Evolutionary conservation across 345 rosid genomes (phyloP).

Genomic region (Populus alba): DNA sequence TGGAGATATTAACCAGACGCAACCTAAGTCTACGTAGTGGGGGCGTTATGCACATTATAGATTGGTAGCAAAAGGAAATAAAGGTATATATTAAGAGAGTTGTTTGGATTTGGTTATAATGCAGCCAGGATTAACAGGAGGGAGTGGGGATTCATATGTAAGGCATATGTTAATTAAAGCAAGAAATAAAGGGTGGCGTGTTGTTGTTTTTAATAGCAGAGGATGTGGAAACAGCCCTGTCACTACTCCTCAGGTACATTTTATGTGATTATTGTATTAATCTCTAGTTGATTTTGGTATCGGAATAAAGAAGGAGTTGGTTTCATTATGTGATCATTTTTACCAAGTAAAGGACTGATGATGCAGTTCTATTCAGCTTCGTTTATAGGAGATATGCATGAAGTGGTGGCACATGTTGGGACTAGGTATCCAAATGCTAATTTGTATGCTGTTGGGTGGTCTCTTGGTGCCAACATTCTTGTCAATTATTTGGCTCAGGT

Average conservation of each 20-base stretch:
- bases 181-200: conserved; percentile 70
- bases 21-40: too few species aligned
- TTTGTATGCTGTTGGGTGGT: conserved; percentile 91
- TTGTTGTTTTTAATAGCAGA: conserved; percentile 85
- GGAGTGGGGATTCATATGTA: conserved; percentile 81
- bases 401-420: conserved; percentile 63
- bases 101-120: neutral
- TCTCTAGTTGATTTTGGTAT: neutral
- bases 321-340: conserved; percentile 1
- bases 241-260: conserved; percentile 70
- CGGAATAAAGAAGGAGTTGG: neutral
- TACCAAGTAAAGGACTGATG: conserved; percentile 8
- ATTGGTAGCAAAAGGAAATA: too few species aligned
- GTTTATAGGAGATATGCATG: conserved; percentile 72
- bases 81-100: too few species aligned
- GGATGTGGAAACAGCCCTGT: conserved; percentile 86
- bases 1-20: too few species aligned
- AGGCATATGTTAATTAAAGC: conserved; percentile 73
- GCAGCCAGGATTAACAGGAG: conserved; percentile 93
- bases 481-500: conserved; percentile 85
- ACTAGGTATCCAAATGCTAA: conserved; percentile 68
- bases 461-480: conserved; percentile 92
- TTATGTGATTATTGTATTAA: neutral
- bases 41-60: too few species aligned
- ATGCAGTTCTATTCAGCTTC: conserved; percentile 97